Evolutionary conservation across 176 grass and related monocot species (phyloP), one percentile per base, ranked within the genome.

Genomic region (Eleusine indica): DNA sequence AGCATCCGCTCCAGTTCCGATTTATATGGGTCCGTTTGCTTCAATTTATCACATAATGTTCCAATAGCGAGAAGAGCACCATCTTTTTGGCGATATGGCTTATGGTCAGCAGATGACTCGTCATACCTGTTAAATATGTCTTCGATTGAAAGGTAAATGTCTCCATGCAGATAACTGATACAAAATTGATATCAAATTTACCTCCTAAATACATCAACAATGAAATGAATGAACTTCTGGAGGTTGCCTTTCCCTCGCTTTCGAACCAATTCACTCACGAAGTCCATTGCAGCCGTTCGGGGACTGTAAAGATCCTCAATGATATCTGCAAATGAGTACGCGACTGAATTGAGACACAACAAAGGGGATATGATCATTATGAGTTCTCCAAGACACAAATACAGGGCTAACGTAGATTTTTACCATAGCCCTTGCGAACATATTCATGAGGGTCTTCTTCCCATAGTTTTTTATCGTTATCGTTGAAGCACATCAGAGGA

Each of bases 401-500:
- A 69, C 11, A 69, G 54, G 89, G 39, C 37, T 56, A 46, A 39
- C 56, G 47, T 37, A 88, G 73, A 66, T 77, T 85, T 73, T 85
- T 86, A 98, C 96, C 96, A 91, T 98, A 95, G 21, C 96, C 93
- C 85, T 98, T 98, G 17, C 96, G 86, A 82, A 98, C 96, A 85
- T 98, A 98, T 78, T 98, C 96, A 81, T 98, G 96, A 91, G 96
- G 96, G 76, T 98, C 96, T 84, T 98, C 96, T 6, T 83, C 88
- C 96, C 96, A 98, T 84, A 98, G 88, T 68, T 84, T 93, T 79
- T 93, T 89, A 76, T 98, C 96, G n/a, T 91, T 93, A 66, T 98
- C 93, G 71, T 90, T 98, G 85, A 95, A 98, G 85, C 96, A 98
- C 96, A 98, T 98, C 16, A 98, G 88, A 84, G 93, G 96, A 73